Base-by-base conservation (phyloP, 2,329 filamentous ascomycete species). In the Amauroascus niger region DNA sequence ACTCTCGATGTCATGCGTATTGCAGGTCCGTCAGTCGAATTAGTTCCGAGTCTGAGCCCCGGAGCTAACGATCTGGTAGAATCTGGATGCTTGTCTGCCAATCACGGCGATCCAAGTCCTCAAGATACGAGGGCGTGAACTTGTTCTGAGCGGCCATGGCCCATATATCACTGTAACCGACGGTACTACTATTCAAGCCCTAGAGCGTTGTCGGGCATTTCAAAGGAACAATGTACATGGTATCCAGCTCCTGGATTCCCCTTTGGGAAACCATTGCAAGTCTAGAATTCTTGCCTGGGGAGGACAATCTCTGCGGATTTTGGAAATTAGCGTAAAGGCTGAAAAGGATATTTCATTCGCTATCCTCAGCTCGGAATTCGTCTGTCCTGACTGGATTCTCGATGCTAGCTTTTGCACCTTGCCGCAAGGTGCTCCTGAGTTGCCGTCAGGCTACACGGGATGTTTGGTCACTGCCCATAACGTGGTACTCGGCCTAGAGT, bases 391-490 rank as follows among this genome's bases (percentile, higher is more conserved):
- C 68, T 93, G 88, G 88, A 82, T 94, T 58, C 79, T 91, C 61
- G 81, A 87, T 65, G 83, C 78, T 33, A 71, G 74, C 32, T 69
- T 83, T 53, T 79, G 79, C 61, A 56, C 56, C 32, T 67, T 4
- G 64, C 66, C 40, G 46, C 54, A 64, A 32, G 53, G 59, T 39
- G 57, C 64, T 53, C 52, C 58, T 28, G 44, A 58, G 1, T 44
- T 55, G n/a, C 55, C 61, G 6, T 63, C 69, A 26, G 56, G 61
- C 1, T 63, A 64, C 26, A 65, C 69, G 9, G 81, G 79, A 14
- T 81, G 81, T 14, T 68, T 93, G 9, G 75, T 94, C 14, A 95
- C 89, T 1, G 88, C 91, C 1, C 90, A 97, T 69, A 96, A 97
- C 74, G 84, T 88, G 48, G 74, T 94, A 4, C 67, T 87, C 6